A percentile compares a stretch with the other conserved stretches of the same genome.
phyloP scores from a whole-genome alignment of 202 grass and related monocot genomes.

The Carex sylvatica region DNA sequence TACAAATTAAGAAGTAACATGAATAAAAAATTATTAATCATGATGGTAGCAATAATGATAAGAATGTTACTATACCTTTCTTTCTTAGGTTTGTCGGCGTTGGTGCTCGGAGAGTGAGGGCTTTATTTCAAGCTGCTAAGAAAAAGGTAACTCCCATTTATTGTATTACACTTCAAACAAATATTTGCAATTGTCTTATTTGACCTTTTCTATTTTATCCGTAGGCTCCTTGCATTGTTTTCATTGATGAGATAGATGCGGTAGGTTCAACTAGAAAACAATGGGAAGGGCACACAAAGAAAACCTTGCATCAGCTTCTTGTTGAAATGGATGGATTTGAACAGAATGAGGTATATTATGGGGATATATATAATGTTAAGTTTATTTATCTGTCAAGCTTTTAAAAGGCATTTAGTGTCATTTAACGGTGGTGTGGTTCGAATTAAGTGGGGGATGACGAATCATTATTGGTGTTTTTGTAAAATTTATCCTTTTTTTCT shows the following conservation, averaged over 20 bases:
- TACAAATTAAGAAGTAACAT: neutral
- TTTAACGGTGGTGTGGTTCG: neutral
- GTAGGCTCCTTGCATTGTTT: slow-evolving; percentile 98
- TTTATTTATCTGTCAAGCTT: neutral
- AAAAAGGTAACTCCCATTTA: slow-evolving; percentile 59
- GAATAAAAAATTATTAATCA: slow-evolving; percentile 1
- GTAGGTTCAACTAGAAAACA: slow-evolving; percentile 98
- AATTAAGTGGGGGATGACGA: neutral
- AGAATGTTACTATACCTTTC: neutral
- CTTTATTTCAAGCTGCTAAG: slow-evolving; percentile 98
- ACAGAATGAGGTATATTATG: slow-evolving; percentile 77
- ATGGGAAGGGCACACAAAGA: slow-evolving; percentile 99
- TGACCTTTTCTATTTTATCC: slow-evolving; percentile 5
- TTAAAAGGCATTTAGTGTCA: neutral
- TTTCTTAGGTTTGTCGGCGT: slow-evolving; percentile 97
- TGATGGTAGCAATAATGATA: neutral
- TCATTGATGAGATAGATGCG: slow-evolving; percentile 99
- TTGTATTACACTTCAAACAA: slow-evolving; percentile 9
- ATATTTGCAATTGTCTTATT: neutral
- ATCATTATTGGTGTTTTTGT: neutral
- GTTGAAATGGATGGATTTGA: slow-evolving; percentile 99
- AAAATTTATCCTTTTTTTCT: neutral
- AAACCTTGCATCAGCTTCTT: slow-evolving; percentile 99
- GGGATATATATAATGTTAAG: neutral
- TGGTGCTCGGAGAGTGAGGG: slow-evolving; percentile 92